phyloP scores from a whole-genome alignment of 2,329 filamentous ascomycete species.

The Allantophomopsis cytisporea region DNA sequence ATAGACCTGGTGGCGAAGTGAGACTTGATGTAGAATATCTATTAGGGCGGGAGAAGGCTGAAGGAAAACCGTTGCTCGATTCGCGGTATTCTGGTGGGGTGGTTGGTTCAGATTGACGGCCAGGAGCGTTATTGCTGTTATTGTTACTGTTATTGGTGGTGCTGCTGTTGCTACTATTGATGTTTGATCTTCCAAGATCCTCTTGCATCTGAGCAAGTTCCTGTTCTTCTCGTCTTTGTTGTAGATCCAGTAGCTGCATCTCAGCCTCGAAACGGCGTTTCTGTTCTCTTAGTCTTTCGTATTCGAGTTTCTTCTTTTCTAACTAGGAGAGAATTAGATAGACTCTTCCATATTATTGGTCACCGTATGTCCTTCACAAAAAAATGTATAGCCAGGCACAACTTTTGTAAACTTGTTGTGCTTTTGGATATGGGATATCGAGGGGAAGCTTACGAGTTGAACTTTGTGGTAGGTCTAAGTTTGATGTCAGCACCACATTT shows the following conservation, averaged over 20 bases:
- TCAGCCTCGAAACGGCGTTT: conserved; percentile 83
- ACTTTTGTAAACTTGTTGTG: too few relatives aligned
- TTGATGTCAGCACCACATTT: conserved; percentile 10
- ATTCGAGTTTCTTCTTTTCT: conserved; percentile 87
- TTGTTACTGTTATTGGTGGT: conserved; percentile 30
- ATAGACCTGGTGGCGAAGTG: conserved; percentile 64
- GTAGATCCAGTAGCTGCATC: conserved; percentile 78
- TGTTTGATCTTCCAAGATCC: conserved; percentile 47
- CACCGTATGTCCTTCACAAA: too few relatives aligned
- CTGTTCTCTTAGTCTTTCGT: conserved; percentile 81
- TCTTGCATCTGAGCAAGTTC: conserved; percentile 79
- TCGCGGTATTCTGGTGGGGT: conserved; percentile 91
- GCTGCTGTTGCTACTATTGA: conserved; percentile 25
- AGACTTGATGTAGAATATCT: conserved; percentile 83
- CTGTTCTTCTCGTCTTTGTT: conserved; percentile 69
- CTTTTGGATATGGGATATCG: too few relatives aligned
- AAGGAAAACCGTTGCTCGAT: conserved; percentile 54
- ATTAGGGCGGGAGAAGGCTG: conserved; percentile 71
- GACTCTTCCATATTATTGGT: too few relatives aligned
- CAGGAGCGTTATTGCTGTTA: conserved; percentile 21
- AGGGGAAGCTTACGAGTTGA: conserved; percentile 53
- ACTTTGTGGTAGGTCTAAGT: conserved; percentile 55
- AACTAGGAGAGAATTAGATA: conserved; percentile 38
- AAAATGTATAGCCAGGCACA: too few relatives aligned
- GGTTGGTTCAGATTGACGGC: conserved; percentile 86